Percentiles rank a stretch among this genome's conserved stretches.
Evolutionary conservation across 305 asterid genomes (phyloP).

Genomic region (Stenogyne calaminthoides): DNA sequence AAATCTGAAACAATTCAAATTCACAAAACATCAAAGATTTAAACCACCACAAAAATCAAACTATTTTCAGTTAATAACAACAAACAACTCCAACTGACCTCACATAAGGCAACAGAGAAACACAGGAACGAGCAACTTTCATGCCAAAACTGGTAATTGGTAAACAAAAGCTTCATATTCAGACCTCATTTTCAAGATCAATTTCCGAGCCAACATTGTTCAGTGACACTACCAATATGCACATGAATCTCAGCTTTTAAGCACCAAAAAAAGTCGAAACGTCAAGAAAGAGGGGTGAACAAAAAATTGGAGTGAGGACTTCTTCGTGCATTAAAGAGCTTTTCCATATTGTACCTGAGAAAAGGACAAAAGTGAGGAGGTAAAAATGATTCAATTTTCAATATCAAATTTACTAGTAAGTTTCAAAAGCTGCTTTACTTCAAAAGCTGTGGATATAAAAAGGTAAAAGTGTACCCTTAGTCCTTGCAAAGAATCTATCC

Average conservation of each 20-base stretch:
- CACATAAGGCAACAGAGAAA: not conserved
- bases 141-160: conserved; percentile 38
- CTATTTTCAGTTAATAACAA: conserved; percentile 23
- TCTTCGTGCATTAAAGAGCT: conserved; percentile 29
- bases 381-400: conserved; percentile 23
- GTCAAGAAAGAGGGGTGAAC: conserved; percentile 29
- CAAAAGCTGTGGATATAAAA: conserved; percentile 35
- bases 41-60: conserved; percentile 32
- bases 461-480: conserved; percentile 29
- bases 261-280: conserved; percentile 26
- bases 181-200: conserved; percentile 28
- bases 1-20: conserved; percentile 30
- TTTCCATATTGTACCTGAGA: conserved; percentile 45
- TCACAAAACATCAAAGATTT: conserved; percentile 10
- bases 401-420: conserved; percentile 7
- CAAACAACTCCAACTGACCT: conserved; percentile 4
- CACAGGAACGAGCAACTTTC: not conserved
- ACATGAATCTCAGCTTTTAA: conserved; percentile 11
- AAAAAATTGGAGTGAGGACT: conserved; percentile 24
- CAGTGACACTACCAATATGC: conserved; percentile 6
- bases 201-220: conserved; percentile 26
- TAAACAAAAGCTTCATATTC: conserved; percentile 38
- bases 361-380: conserved; percentile 39
- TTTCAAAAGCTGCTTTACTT: conserved; percentile 30
- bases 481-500: conserved; percentile 44